Conservation (phyloP, 2,329 filamentous ascomycete genomes). For the Helicocarpus griseus region DNA sequence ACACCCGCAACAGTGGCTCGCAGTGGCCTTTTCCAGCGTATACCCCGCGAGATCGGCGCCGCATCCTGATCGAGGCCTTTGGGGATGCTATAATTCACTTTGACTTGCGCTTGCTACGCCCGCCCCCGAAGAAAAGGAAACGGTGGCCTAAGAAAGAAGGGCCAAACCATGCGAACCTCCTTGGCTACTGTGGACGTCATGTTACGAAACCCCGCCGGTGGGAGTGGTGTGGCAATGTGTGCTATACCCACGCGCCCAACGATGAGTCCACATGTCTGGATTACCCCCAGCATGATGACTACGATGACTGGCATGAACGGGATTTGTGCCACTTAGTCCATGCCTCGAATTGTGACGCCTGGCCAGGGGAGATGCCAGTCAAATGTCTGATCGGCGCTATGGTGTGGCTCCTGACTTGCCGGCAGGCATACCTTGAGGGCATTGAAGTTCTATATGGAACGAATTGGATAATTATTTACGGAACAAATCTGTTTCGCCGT, state of each 20-base stretch:
- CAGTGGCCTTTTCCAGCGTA: constrained; percentile 10
- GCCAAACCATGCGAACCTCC: constrained; percentile 2
- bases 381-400: constrained; percentile 18
- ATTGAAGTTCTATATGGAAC: constrained; percentile 22
- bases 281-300: too few relatives aligned
- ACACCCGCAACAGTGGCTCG: too few relatives aligned
- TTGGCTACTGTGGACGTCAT: neutral
- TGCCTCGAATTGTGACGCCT: neutral
- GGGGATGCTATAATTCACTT: constrained; percentile 7
- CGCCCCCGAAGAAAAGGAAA: neutral
- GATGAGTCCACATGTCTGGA: neutral
- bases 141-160: neutral
- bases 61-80: constrained; percentile 12
- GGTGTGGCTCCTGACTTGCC: constrained; percentile 24
- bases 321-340: neutral
- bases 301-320: neutral
- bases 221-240: constrained; percentile 8
- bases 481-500: neutral
- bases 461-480: constrained; percentile 20
- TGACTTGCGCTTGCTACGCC: constrained; percentile 6
- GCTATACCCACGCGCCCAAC: neutral
- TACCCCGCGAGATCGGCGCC: constrained; percentile 20
- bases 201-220: neutral
- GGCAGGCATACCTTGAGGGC: constrained; percentile 24
- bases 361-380: neutral